phyloP scores from a whole-genome alignment of 495 filamentous ascomycete species.

The Daldinia grandis region DNA sequence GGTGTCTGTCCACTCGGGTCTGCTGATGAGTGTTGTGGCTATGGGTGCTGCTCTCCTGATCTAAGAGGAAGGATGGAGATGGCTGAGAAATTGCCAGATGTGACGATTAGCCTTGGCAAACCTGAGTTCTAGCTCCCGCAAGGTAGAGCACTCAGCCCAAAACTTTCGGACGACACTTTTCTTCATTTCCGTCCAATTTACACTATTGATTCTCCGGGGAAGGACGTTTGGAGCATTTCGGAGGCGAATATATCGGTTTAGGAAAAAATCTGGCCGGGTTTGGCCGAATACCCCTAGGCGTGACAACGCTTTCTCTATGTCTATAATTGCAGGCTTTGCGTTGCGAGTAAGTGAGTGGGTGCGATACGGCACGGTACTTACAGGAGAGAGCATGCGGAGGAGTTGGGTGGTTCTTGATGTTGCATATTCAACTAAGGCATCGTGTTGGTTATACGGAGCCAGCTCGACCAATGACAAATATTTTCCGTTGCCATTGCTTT shows the following conservation, averaged over 20 bases:
- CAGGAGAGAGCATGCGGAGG: constrained; percentile 33
- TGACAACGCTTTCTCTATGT: constrained; percentile 39
- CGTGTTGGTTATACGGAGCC: constrained; percentile 18
- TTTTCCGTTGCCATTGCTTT: constrained; percentile 18
- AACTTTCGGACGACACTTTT: constrained; percentile 4
- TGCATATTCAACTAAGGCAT: constrained; percentile 21
- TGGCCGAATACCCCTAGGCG: constrained; percentile 25
- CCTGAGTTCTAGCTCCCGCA: not conserved
- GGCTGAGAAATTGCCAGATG: not conserved
- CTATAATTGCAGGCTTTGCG: constrained; percentile 15
- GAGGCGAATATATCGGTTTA: constrained; percentile 24
- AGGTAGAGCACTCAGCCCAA: not conserved
- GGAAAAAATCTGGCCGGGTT: constrained; percentile 27
- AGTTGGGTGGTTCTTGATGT: constrained; percentile 42
- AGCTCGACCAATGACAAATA: constrained; percentile 37
- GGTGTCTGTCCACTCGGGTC: constrained; percentile 51
- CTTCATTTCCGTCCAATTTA: constrained; percentile 34
- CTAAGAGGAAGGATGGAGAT: constrained; percentile 33
- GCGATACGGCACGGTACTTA: constrained; percentile 3
- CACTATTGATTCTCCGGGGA: constrained; percentile 36
- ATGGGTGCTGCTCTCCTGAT: constrained; percentile 54
- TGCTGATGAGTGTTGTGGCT: constrained; percentile 53
- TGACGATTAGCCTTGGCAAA: not conserved
- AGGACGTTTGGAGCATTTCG: constrained; percentile 36
- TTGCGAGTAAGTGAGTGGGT: not conserved